Percentiles rank a stretch among this genome's conserved stretches.
Evolutionary conservation across 2,329 filamentous ascomycete genomes (phyloP).

Genomic region (Penicillium griseofulvum): DNA sequence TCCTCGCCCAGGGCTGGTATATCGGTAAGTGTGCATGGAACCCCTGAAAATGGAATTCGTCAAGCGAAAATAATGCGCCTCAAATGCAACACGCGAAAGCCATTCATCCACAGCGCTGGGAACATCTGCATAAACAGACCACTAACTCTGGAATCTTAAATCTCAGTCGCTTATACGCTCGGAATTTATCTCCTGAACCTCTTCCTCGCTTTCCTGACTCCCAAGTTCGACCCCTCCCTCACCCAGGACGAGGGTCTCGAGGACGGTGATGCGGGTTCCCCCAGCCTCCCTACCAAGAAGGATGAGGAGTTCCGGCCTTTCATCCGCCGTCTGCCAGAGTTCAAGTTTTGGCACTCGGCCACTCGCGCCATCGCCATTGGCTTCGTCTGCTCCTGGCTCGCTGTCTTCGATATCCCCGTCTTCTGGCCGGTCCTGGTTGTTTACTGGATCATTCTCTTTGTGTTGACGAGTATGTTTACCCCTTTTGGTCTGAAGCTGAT

Average conservation of each 20-base stretch:
- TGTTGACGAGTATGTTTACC: conserved; percentile 77
- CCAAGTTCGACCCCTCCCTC: conserved; percentile 97
- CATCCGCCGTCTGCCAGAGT: conserved; percentile 91
- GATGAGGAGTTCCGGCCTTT: conserved; percentile 98
- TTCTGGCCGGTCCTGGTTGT: conserved; percentile 99
- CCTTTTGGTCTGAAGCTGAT: neutral
- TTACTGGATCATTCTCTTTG: conserved; percentile 97
- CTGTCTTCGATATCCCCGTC: conserved; percentile 92
- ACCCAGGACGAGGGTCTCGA: conserved; percentile 96
- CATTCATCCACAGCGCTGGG: neutral
- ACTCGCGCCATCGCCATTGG: conserved; percentile 80
- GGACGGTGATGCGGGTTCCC: conserved; percentile 71
- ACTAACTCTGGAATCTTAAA: conserved; percentile 8
- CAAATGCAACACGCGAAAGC: neutral
- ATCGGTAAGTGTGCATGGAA: conserved; percentile 64
- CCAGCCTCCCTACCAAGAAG: conserved; percentile 80
- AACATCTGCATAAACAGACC: conserved; percentile 3
- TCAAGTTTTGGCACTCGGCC: conserved; percentile 99
- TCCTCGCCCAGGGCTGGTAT: conserved; percentile 96
- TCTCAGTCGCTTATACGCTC: conserved; percentile 85
- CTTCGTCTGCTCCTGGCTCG: conserved; percentile 88
- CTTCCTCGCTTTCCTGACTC: conserved; percentile 96
- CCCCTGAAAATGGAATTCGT: neutral
- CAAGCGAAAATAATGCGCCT: neutral
- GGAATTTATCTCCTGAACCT: conserved; percentile 99